A percentile compares a stretch with the other conserved stretches of the same genome.
Evolutionary conservation across 2,329 filamentous ascomycete species (phyloP).

Genomic region (Fusarium armeniacum): DNA sequence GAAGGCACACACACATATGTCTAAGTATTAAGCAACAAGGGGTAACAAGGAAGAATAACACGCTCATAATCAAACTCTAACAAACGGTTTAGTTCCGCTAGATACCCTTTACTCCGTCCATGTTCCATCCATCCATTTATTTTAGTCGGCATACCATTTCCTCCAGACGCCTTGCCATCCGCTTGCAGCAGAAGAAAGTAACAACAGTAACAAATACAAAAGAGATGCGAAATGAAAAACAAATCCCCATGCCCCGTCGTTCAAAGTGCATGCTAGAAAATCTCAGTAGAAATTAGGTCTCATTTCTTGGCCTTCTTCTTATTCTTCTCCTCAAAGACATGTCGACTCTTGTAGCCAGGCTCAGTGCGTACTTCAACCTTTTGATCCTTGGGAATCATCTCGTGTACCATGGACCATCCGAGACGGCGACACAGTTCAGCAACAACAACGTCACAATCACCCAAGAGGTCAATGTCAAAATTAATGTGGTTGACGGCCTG

Average conservation of each 20-base stretch:
- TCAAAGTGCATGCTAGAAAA: neutral
- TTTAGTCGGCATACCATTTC: conserved; percentile 34
- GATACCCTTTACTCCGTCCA: conserved; percentile 39
- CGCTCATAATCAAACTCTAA: conserved; percentile 9
- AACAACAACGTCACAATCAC: conserved; percentile 92
- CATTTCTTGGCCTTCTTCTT: conserved; percentile 16
- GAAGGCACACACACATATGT: neutral
- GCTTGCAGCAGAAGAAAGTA: conserved; percentile 21
- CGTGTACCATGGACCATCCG: conserved; percentile 84
- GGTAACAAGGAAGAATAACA: neutral
- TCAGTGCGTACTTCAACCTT: conserved; percentile 67
- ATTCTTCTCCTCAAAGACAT: conserved; percentile 53
- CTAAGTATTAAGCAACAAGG: neutral
- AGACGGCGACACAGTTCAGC: conserved; percentile 85
- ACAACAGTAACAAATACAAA: conserved; percentile 8
- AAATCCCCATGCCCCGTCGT: neutral
- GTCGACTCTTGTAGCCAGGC: conserved; percentile 55
- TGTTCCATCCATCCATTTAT: conserved; percentile 24
- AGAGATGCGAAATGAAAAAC: conserved; percentile 11
- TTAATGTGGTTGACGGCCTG: conserved; percentile 89
- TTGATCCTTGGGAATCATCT: conserved; percentile 82
- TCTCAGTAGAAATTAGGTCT: neutral
- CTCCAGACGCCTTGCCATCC: conserved; percentile 46
- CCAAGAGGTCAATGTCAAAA: conserved; percentile 96
- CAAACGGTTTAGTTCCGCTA: neutral